Evolutionary conservation across 2,329 filamentous ascomycete genomes (phyloP), one percentile per base, ranked within the genome.

Genomic region (Stagonosporopsis chrysanthemi): DNA sequence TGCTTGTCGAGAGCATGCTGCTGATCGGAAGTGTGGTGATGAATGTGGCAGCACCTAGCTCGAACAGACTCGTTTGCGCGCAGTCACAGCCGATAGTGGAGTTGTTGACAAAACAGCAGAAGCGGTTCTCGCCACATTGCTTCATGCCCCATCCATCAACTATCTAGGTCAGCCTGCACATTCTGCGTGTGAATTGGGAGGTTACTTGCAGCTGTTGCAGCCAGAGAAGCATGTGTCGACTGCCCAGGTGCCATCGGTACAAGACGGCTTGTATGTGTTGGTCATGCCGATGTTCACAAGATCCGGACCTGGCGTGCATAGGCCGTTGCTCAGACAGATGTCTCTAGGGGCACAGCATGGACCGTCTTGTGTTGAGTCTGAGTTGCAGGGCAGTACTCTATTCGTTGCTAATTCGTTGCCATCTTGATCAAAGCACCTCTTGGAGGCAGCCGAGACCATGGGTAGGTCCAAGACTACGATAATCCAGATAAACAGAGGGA

Each of bases 311-410:
- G 39, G 39, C 38, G 31, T 40, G 36, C 56, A 58, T 11, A 58
- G 45, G 8, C 45, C 41, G 22, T 58, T 58, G 28, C 56, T 58
- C 19, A 58, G 40, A 29, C 56, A 58, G 15, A 58, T 51, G 29
- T 50, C 33, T 5, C 56, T 45, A 11, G 41, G 38, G 1, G 36
- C 31, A 28, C 55, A 58, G 26, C 55, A 58, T 40, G 39, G 49
- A 4, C 42, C 33, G 15, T 58, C 56, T 26, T 39, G 36, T 23
- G 40, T 29, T 17, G 49, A 48, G 9, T 58, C 29, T 36, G 48
- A 38, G 15, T 35, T 31, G 24, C 55, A 58, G 5, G 54, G 43
- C 8, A 58, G 24, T 28, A 36, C 47, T 35, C 23, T 36, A 8
- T 2, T 8, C 2, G 47, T 33, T 11, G 38, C 17, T 22, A 50